Evolutionary conservation across 2,329 filamentous ascomycete species (phyloP).

Genomic region (Daldinia eschscholtzii): DNA sequence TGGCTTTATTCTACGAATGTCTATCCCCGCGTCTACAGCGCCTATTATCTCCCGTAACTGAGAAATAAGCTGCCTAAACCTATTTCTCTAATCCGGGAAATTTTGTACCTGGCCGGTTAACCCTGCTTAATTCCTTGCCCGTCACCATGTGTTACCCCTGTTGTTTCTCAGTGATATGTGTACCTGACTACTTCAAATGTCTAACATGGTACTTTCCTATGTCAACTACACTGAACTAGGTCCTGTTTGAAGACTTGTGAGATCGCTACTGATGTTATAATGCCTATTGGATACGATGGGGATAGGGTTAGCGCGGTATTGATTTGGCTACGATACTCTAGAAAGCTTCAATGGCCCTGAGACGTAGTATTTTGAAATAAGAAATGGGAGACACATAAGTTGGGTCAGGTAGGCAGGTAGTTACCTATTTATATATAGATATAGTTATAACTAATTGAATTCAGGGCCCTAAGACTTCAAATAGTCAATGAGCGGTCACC

Average conservation of each 20-base stretch:
- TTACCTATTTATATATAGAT: no score
- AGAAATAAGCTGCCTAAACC: neutral
- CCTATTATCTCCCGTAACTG: conserved; percentile 1
- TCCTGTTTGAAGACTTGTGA: neutral
- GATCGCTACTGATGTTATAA: neutral
- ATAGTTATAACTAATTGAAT: neutral
- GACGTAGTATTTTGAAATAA: no score
- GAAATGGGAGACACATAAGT: no score
- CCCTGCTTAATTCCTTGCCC: conserved; percentile 43
- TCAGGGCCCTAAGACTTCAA: conserved; percentile 42
- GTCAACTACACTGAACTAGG: neutral
- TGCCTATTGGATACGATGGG: no score
- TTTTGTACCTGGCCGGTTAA: conserved; percentile 25
- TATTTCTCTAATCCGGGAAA: conserved; percentile 37
- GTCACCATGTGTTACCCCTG: conserved; percentile 53
- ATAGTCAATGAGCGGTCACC: conserved; percentile 60
- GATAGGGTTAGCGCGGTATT: no score
- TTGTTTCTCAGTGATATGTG: conserved; percentile 49
- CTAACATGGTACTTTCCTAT: neutral
- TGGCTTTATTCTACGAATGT: conserved; percentile 4
- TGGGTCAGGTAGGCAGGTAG: no score
- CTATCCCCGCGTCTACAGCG: conserved; percentile 16
- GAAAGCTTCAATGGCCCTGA: no score
- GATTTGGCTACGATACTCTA: no score
- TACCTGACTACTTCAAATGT: conserved; percentile 11